phyloP scores from a whole-genome alignment of 768 basidiomycete species.

The Auricularia sp. region DNA sequence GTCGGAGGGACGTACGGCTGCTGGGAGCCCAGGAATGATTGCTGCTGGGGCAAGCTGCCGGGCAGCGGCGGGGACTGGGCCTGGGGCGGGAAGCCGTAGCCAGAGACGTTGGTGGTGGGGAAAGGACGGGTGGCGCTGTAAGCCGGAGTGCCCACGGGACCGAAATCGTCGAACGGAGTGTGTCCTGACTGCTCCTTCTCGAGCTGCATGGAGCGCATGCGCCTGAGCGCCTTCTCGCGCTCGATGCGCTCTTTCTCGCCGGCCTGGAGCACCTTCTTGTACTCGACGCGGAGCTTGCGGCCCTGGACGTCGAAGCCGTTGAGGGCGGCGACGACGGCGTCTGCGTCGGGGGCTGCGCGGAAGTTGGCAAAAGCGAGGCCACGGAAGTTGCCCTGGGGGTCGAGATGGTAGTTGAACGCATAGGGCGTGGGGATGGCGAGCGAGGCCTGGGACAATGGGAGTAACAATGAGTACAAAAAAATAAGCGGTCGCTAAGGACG shows the following conservation, averaged over 20 bases:
- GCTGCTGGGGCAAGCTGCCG: neutral
- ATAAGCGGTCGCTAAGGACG: conserved; percentile 24
- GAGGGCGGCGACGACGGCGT: conserved; percentile 89
- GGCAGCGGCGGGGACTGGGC: conserved; percentile 28
- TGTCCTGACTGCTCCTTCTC: conserved; percentile 61
- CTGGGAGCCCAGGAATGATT: conserved; percentile 13
- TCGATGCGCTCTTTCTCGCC: conserved; percentile 99
- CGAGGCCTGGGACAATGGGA: conserved; percentile 49
- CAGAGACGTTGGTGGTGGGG: neutral
- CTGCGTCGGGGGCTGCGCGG: conserved; percentile 81
- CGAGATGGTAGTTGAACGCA: conserved; percentile 99
- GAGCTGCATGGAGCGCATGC: conserved; percentile 95
- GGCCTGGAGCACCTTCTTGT: conserved; percentile 98
- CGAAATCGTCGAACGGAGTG: conserved; percentile 60
- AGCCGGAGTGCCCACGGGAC: conserved; percentile 41
- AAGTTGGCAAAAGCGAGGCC: conserved; percentile 99
- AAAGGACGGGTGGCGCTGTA: conserved; percentile 3
- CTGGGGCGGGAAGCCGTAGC: conserved; percentile 35
- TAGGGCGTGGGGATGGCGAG: conserved; percentile 93
- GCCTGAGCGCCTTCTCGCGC: conserved; percentile 92
- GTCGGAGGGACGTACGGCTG: conserved; percentile 52
- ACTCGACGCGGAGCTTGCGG: conserved; percentile 94
- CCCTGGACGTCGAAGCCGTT: conserved; percentile 96
- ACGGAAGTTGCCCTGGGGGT: conserved; percentile 92
- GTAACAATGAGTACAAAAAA: conserved; percentile 3